A percentile compares a stretch with the other conserved stretches of the same genome.
Evolutionary conservation across 495 filamentous ascomycete species (phyloP).

Genomic region (Lepidopterella palustris): DNA sequence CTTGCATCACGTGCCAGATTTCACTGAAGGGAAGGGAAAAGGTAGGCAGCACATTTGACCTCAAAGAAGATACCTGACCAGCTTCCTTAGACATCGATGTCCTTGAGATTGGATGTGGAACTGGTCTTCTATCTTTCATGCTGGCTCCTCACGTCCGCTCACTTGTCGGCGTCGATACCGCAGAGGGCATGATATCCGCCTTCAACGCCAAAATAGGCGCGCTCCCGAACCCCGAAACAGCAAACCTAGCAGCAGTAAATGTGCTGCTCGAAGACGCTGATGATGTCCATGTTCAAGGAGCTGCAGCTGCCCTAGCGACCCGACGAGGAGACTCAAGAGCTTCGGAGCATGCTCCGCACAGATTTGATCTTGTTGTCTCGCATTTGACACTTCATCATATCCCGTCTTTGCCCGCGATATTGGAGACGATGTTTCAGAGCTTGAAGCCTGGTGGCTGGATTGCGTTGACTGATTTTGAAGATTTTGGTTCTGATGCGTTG

Average conservation of each 20-base stretch:
- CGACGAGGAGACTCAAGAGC: conserved; percentile 22
- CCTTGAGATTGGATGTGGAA: conserved; percentile 54
- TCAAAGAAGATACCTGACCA: background rate
- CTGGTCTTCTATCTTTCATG: conserved; percentile 46
- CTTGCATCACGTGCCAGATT: conserved; percentile 16
- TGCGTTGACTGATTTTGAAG: conserved; percentile 52
- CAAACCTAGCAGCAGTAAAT: conserved; percentile 24
- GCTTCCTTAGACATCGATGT: conserved; percentile 34
- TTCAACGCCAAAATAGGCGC: conserved; percentile 39
- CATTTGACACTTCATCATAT: conserved; percentile 54
- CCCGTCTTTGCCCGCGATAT: conserved; percentile 37
- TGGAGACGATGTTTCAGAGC: conserved; percentile 38
- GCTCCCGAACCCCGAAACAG: conserved; percentile 34
- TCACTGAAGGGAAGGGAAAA: conserved; percentile 20
- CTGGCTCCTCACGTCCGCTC: conserved; percentile 39
- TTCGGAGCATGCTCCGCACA: conserved; percentile 21
- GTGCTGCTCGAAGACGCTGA: conserved; percentile 25
- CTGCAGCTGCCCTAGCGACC: conserved; percentile 19
- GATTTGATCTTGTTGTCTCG: conserved; percentile 46
- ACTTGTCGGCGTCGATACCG: conserved; percentile 46
- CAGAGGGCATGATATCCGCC: conserved; percentile 49
- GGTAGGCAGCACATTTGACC: conserved; percentile 4
- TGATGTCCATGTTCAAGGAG: conserved; percentile 25
- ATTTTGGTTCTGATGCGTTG: conserved; percentile 47
- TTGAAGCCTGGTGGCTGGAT: conserved; percentile 42